A percentile compares a stretch with the other conserved stretches of the same genome.
phyloP scores from a whole-genome alignment of 192 early-diverging fungal genomes.

The Coemansia sp. region DNA sequence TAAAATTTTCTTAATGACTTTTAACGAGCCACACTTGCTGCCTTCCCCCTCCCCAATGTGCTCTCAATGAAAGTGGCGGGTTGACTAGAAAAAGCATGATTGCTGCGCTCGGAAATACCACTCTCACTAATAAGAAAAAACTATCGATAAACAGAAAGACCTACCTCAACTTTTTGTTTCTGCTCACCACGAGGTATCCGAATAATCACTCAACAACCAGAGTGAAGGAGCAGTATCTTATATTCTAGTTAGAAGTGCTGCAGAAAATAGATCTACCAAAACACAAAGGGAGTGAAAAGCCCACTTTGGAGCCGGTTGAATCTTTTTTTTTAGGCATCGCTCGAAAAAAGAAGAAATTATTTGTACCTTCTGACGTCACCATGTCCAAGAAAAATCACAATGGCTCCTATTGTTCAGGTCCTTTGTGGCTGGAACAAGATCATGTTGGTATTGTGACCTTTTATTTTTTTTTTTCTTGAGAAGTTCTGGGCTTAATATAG shows the following conservation, averaged over 20 bases:
- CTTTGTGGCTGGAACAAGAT: background rate
- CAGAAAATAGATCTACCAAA: background rate
- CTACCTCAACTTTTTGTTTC: background rate
- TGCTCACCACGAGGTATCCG: background rate
- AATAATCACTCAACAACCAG: background rate
- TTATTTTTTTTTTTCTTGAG: background rate
- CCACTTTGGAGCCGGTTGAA: too few species aligned
- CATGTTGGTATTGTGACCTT: background rate
- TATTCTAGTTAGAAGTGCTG: background rate
- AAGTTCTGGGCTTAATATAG: background rate
- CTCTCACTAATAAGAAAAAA: background rate
- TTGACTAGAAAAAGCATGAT: background rate
- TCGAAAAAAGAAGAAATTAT: background rate
- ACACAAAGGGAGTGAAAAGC: too few species aligned
- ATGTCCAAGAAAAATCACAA: background rate
- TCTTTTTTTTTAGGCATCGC: too few species aligned
- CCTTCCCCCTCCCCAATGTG: background rate
- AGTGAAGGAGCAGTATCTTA: background rate
- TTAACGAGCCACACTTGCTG: background rate
- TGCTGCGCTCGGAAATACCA: background rate
- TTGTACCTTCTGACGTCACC: background rate
- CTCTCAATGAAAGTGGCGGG: background rate
- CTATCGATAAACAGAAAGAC: background rate
- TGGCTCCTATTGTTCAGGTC: background rate
- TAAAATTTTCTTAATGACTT: background rate